A percentile compares a stretch with the other conserved stretches of the same genome.
Evolutionary conservation across 1,284 basidiomycete species (phyloP).

Genomic region (Ustilago shanxiensis): DNA sequence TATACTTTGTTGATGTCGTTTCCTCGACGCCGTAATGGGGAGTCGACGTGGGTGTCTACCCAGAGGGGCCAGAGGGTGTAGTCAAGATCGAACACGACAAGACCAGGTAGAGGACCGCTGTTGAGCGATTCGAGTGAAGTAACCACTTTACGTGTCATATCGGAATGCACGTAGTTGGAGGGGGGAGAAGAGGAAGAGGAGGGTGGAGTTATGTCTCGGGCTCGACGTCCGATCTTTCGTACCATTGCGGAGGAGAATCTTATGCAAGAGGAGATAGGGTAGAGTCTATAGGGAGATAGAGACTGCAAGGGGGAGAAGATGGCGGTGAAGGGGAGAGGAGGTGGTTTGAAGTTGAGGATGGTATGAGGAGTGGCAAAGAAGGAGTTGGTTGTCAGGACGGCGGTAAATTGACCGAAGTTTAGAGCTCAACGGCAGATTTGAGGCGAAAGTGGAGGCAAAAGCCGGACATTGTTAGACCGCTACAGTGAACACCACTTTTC

Average conservation of each 20-base stretch:
- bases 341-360: no score
- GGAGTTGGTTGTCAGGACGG: background rate
- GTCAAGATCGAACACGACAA: slow-evolving; percentile 66
- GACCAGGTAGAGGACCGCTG: slow-evolving; percentile 38
- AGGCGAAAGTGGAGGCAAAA: background rate
- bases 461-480: background rate
- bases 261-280: no score
- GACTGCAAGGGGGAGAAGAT: background rate
- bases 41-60: slow-evolving; percentile 66
- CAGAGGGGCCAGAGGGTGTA: slow-evolving; percentile 68
- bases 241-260: slow-evolving; percentile 10
- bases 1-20: slow-evolving; percentile 57
- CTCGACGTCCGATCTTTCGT: slow-evolving; percentile 27
- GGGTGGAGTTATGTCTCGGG: slow-evolving; percentile 4
- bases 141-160: slow-evolving; percentile 1
- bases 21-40: slow-evolving; percentile 52
- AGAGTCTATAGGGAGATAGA: background rate
- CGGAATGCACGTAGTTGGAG: background rate
- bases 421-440: slow-evolving; percentile 5
- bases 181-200: slow-evolving; percentile 10
- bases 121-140: slow-evolving; percentile 20
- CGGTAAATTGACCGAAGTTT: slow-evolving; percentile 10
- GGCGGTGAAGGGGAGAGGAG: background rate
- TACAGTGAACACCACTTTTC: no score
- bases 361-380: background rate